Evolutionary conservation across 257 asterid species (phyloP).

Genomic region (Nicotiana benthamiana): DNA sequence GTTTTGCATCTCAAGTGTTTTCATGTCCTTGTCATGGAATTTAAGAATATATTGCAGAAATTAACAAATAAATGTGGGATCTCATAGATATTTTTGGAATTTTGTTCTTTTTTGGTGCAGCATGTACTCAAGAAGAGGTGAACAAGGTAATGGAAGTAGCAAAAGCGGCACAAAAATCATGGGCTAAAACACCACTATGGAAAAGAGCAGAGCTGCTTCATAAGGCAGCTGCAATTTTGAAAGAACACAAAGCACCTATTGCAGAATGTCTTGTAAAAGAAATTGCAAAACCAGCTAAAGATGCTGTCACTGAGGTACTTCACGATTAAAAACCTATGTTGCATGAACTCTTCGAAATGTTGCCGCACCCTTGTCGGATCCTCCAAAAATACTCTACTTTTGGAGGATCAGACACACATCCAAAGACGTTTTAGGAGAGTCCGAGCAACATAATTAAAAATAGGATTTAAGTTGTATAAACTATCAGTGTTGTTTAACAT

Average conservation of each 20-base stretch:
- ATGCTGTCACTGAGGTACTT: conserved; percentile 83
- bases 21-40: neutral
- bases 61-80: neutral
- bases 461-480: neutral
- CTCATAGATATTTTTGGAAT: neutral
- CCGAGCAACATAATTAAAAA: neutral
- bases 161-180: conserved; percentile 64
- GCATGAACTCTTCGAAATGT: neutral
- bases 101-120: conserved; percentile 21
- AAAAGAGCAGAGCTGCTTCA: conserved; percentile 97
- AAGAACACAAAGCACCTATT: conserved; percentile 83
- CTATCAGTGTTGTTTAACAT: neutral
- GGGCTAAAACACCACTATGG: conserved; percentile 97
- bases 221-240: conserved; percentile 90
- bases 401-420: too few species aligned
- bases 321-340: neutral
- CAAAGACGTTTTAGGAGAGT: too few species aligned
- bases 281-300: conserved; percentile 95
- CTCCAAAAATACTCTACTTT: too few species aligned
- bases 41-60: neutral
- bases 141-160: conserved; percentile 77
- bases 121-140: conserved; percentile 94
- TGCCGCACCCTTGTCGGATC: too few species aligned
- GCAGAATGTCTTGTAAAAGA: conserved; percentile 92
- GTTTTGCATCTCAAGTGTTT: neutral